Evolutionary conservation across 345 rosid genomes (phyloP), one percentile per base, ranked within the genome.

Genomic region (Salix brachista): DNA sequence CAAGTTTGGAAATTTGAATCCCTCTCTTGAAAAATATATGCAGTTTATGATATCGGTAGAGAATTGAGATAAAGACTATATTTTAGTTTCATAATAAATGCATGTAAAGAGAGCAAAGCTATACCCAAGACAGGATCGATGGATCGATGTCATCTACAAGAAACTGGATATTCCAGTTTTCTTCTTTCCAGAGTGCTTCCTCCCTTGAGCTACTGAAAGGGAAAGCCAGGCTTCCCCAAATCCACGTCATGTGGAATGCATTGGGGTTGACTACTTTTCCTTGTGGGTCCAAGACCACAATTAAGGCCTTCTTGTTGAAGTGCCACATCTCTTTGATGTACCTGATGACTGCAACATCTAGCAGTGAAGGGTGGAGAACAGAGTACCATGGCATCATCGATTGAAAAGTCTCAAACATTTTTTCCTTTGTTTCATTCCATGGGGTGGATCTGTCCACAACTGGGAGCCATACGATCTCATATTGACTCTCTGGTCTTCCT

Each of bases 191-290:
- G 1, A 94, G 86, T 48, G 83, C 85, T 75, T 78, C 86, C 80
- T 90, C 94, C 77, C 78, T 84, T 1, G 73, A 46, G 72, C 84
- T 86, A 0, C 97, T 90, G 87, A 94, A 94, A 23, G 98, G 98
- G 67, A 85, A 87, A 5, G 97, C 97, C 58, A 62, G 26, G 60
- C 78, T 72, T n/a, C 90, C 91, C 97, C 97, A 92, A 77, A 92
- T 90, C 90, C 93, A 88, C 82, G 90, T 88, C 98, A 94, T 92
- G 65, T 89, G 90, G 74, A 94, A 80, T 32, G 98, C 97, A 65
- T 92, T 92, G 26, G 86, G 89, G 67, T 86, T 85, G 79, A 78
- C 87, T 58, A 91, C 91, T 69, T 79, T 87, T n/a, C 97, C 98
- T 76, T 91, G 92, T 1, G 92, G 89, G 70, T 92, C 95, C 80